These are phyloP conservation scores for Pachyrhizus erosus DNA, from an alignment of 306 rosid species.

Conservation along the genomic window DNA sequence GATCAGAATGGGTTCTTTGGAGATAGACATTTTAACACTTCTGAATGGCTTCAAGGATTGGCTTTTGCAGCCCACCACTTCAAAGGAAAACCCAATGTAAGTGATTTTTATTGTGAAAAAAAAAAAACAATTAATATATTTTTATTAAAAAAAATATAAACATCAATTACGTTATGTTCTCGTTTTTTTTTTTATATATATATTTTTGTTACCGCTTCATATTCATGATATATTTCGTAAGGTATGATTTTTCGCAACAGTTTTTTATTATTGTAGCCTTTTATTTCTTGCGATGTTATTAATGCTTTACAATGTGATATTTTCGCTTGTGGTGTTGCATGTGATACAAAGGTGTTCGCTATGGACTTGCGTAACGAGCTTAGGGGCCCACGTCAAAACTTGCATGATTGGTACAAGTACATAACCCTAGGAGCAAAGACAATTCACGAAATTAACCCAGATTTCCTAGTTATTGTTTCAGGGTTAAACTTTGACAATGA, in stretches of 20 bases:
- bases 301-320: background rate
- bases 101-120: background rate
- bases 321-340: background rate
- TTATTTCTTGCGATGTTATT: too few relatives aligned
- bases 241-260: too few relatives aligned
- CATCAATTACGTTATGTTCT: too few relatives aligned
- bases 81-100: slow-evolving; percentile 42
- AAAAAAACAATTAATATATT: too few relatives aligned
- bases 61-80: slow-evolving; percentile 42
- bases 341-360: slow-evolving; percentile 46
- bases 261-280: too few relatives aligned
- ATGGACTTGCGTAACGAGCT: slow-evolving; percentile 61
- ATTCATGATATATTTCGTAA: too few relatives aligned
- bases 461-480: slow-evolving; percentile 44
- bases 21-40: slow-evolving; percentile 41
- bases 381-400: slow-evolving; percentile 48
- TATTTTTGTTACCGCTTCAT: too few relatives aligned
- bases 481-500: slow-evolving; percentile 54
- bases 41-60: slow-evolving; percentile 56
- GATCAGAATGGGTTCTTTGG: slow-evolving; percentile 59
- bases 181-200: too few relatives aligned
- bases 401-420: slow-evolving; percentile 48
- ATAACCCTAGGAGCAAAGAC: slow-evolving; percentile 45
- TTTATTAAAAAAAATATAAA: too few relatives aligned
- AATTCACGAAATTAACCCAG: slow-evolving; percentile 43